Evolutionary conservation across 208 protist genomes (phyloP), one percentile per base, ranked within the genome.

Genomic region (Trypanosoma conorhini): DNA sequence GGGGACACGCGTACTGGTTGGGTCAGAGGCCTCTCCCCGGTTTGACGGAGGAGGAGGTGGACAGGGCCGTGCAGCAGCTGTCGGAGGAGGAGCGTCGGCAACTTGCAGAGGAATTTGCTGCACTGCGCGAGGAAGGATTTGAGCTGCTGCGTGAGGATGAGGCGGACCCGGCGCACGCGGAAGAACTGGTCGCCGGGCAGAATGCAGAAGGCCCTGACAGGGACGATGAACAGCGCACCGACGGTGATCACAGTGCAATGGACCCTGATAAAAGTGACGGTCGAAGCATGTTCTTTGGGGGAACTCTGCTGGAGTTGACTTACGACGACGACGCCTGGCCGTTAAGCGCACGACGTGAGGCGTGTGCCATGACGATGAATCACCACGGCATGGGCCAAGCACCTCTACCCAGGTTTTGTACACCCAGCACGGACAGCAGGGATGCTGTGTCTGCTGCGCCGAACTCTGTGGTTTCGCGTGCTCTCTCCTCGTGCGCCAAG

Each of bases 31-130:
- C 56, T 30, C 51, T 70, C 19, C 76, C 76, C 55, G n/a, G 26
- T 12, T 50, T 78, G 38, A 74, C 60, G 24, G 77, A 74, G 35
- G 42, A 55, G 13, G 67, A 78, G 31, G 57, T 82, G 5, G 59
- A 78, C 15, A 30, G 5, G 7, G 64, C 66, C 17, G 15, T 82
- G 22, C 31, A 35, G 33, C n/a, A 35, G 2, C 33, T 82, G n/a
- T 60, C 72, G 52, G 3, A 26, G 7, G 51, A 64, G 21, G 72
- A 75, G 24, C 38, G 55, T 44, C 8, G 28, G n/a, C 0, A 31
- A 46, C 67, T 78, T 22, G 31, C 64, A 30, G 65, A 63, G 0
- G 59, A 77, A 38, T 77, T 68, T 63, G 40, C 69, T 40, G 48
- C 63, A 4, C 13, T 56, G 24, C 31, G 56, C 26, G 24, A 26